Evolutionary conservation across 495 filamentous ascomycete genomes (phyloP).

Genomic region (Jackrogersella multiformis): DNA sequence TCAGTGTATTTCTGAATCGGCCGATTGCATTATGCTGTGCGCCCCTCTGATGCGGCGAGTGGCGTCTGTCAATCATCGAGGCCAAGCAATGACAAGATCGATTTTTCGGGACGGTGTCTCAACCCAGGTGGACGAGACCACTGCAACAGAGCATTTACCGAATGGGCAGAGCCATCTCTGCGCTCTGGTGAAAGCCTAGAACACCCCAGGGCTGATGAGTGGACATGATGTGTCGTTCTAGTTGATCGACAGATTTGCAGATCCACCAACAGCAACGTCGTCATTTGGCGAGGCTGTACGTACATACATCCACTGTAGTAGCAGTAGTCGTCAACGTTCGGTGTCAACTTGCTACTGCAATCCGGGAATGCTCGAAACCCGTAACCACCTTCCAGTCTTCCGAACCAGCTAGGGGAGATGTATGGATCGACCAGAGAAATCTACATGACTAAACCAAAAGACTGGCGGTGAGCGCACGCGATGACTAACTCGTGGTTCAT

Average conservation of each 20-base stretch:
- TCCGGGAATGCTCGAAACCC: conserved; percentile 18
- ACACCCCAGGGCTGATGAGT: conserved; percentile 37
- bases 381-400: conserved; percentile 11
- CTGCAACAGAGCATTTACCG: conserved; percentile 27
- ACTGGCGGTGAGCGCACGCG: conserved; percentile 41
- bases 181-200: conserved; percentile 32
- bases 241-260: conserved; percentile 43
- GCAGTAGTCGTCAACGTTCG: conserved; percentile 11
- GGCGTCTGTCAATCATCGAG: conserved; percentile 38
- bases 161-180: conserved; percentile 18
- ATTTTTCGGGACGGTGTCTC: conserved; percentile 29
- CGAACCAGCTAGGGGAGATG: conserved; percentile 13
- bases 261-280: conserved; percentile 38
- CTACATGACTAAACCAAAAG: conserved; percentile 25
- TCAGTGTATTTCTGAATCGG: conserved; percentile 39
- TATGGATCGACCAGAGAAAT: conserved; percentile 26
- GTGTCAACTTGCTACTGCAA: conserved; percentile 7
- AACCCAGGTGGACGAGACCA: conserved; percentile 27
- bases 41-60: conserved; percentile 38
- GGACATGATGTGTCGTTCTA: conserved; percentile 37
- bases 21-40: conserved; percentile 42
- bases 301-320: no score
- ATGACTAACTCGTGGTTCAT: conserved; percentile 27
- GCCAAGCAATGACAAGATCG: conserved; percentile 13
- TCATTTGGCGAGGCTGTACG: conserved; percentile 41